Evolutionary conservation across 208 protist species (phyloP), one percentile per base, ranked within the genome.

Genomic region (Phytomonas francai): DNA sequence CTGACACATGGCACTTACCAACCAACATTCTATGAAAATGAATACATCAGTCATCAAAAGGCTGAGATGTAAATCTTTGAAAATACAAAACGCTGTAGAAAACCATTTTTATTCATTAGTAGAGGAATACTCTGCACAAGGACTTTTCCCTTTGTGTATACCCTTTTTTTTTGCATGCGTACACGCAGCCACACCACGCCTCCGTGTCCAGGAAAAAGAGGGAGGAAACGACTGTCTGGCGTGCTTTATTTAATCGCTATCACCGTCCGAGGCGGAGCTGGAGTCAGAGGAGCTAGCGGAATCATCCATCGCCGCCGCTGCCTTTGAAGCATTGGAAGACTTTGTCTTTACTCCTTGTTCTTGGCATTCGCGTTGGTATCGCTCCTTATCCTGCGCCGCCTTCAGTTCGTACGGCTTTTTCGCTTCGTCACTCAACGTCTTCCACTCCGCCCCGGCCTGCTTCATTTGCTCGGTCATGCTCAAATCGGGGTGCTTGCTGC

Each of bases 381-480:
- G 80, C 63, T 87, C 73, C 76, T 93, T 94, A 68, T 94, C 88
- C 66, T 88, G 82, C 12, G 79, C 68, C 14, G 92, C 88, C 76
- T 88, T 79, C 34, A 74, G 79, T 67, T 92, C 83, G 75, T 81
- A 97, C 56, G 84, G 86, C 71, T 85, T 88, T 74, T 88, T 91
- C 67, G 82, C 78, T 60, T 83, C 87, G 11, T 81, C 84, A 12
- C 62, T 72, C 67, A 94, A 63, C 31, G 71, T 71, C 16, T 79
- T 78, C 92, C 92, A 97, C 31, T 75, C 76, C 30, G 71, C 82
- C 27, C 85, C 87, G 12, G 91, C 83, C 65, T 77, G 75, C 51
- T 65, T 87, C 73, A 81, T 81, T 34, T 87, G 68, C 67, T 93
- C 88, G 60, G 68, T 90, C 16, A 90, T 74, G 12, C 72, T 71